Base-by-base conservation (phyloP, 1,139 yeast genomes). In the Zhuliangozyma blackwelliae region DNA sequence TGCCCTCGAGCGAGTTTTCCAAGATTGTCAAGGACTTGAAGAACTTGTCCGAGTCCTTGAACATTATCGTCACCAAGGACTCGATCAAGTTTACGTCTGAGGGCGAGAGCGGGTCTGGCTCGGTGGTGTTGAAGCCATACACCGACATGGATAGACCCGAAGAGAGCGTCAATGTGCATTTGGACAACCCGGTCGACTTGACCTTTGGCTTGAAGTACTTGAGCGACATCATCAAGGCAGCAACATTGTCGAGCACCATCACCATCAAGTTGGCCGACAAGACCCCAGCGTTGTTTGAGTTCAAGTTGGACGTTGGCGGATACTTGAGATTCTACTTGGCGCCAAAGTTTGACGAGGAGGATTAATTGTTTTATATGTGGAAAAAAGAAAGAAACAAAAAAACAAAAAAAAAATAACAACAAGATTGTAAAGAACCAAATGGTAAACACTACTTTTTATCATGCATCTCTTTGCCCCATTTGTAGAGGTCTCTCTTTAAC, bases 321-420 rank as follows among this genome's bases (percentile, higher is more conserved):
- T 87, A 87, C 65, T 73, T 92, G 61, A 83, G 96, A 63, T 92
- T 86, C 77, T 92, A 86, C 77, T 77, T 92, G 65, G 98, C 98
- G 51, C 98, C 98, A 43, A 92, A 92, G 75, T 88, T 89, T 59
- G 95, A 85, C 49, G 96, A 87, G 51, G 96, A 87, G 44, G 94
- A 86, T 48, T 79, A 69, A 27, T 23, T 30, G 32, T 34, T 31
- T 16, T 16, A 16, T 16, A 16, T 16, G 16, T 28, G 27, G 33
- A 34, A 37, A 20, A 27, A 11, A 27, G 16, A 29, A 28, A n/a
- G 25, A 16, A 19, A 7, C 16, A n/a, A n/a, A 29, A n/a, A n/a
- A 19, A 10, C 10, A 29, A 12, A 7, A 7, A 21, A 30, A 22
- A 5, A 6, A 30, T 7, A 10, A 30, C 23, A 9, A 23, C 13